phyloP scores from a whole-genome alignment of 73 alveolate species.

The Paramecium bursaria region DNA sequence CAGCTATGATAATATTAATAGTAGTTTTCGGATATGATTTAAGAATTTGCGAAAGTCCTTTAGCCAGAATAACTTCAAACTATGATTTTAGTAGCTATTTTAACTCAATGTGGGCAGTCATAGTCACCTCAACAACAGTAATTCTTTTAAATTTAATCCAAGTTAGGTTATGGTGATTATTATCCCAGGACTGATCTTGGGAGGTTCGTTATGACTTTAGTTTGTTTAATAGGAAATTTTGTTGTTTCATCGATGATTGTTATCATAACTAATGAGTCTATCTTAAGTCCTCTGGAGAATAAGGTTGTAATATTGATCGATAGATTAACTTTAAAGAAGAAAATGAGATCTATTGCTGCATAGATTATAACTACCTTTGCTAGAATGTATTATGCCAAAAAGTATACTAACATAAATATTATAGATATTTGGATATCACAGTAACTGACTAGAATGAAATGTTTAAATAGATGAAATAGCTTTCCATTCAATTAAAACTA shows the following conservation, averaged over 20 bases:
- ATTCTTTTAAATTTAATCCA: neutral
- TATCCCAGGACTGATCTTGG: constrained; percentile 96
- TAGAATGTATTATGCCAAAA: constrained; percentile 50
- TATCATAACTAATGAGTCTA: constrained; percentile 78
- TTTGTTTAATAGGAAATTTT: constrained; percentile 96
- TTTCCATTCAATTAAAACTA: constrained; percentile 22
- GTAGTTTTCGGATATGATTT: constrained; percentile 76
- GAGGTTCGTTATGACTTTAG: constrained; percentile 85
- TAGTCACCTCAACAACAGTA: constrained; percentile 94
- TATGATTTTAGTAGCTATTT: constrained; percentile 65
- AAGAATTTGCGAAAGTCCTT: constrained; percentile 79
- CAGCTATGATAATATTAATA: constrained; percentile 72
- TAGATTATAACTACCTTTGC: constrained; percentile 46
- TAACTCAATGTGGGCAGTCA: constrained; percentile 93
- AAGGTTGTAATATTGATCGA: constrained; percentile 59
- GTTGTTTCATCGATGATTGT: constrained; percentile 91
- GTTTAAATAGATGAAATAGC: constrained; percentile 29
- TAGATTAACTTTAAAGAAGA: constrained; percentile 53
- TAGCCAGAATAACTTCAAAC: constrained; percentile 33
- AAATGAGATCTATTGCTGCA: constrained; percentile 67
- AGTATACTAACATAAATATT: neutral
- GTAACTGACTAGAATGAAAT: neutral
- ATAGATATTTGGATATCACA: constrained; percentile 12
- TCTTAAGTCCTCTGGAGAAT: constrained; percentile 46
- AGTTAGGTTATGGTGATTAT: constrained; percentile 96